These are phyloP conservation scores for Trifolium repens DNA, from an alignment of 306 rosid species.

Conservation along the genomic window DNA sequence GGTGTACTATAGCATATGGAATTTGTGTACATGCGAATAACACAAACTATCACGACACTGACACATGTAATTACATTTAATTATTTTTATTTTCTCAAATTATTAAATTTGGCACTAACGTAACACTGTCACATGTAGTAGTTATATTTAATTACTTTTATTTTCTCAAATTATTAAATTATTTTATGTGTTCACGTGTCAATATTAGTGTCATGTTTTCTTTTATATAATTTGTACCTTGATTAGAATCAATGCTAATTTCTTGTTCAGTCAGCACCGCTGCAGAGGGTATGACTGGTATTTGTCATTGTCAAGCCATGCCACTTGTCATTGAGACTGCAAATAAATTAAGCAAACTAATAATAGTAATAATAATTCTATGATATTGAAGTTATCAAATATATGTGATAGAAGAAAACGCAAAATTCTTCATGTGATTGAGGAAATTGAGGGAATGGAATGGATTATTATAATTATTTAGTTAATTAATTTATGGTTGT, in stretches of 20 bases:
- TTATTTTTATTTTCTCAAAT: no score
- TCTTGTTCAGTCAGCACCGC: not conserved
- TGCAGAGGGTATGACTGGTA: not conserved
- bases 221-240: no score
- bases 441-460: conserved; percentile 9
- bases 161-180: no score
- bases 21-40: no score
- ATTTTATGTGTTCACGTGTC: no score
- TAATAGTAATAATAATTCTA: not conserved
- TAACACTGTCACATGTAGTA: no score
- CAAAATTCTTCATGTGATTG: not conserved
- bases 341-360: not conserved
- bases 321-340: not conserved
- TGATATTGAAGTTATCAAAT: not conserved
- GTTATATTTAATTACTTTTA: no score
- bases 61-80: no score
- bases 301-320: not conserved
- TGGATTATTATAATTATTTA: not conserved
- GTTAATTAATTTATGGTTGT: not conserved
- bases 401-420: not conserved
- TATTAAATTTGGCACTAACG: no score
- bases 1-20: not conserved
- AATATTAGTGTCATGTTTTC: no score
- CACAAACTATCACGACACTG: no score
- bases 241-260: not conserved